Percentiles rank a stretch among this genome's conserved stretches.
These are phyloP conservation scores for Penicillium goetzii DNA, from an alignment of 495 filamentous ascomycete genomes.

Conservation along the genomic window DNA sequence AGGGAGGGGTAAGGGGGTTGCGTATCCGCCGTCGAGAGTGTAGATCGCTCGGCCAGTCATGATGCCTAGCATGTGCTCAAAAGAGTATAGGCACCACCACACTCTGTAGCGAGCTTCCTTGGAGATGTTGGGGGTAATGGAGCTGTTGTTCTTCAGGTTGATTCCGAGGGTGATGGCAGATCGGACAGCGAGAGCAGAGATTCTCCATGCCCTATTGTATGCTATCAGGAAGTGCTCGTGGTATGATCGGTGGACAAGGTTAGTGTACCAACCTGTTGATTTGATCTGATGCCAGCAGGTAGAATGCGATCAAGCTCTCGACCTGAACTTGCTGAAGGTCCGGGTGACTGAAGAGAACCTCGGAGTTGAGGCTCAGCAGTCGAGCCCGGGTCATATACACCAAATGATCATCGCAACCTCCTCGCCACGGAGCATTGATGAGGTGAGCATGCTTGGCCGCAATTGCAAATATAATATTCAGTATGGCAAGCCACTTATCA, in stretches of 20 bases:
- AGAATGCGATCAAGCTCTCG: conserved; percentile 61
- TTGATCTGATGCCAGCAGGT: conserved; percentile 63
- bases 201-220: conserved; percentile 60
- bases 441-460: conserved; percentile 56
- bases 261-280: conserved; percentile 60
- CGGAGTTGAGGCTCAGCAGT: conserved; percentile 57
- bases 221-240: background rate
- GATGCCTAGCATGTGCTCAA: conserved; percentile 61
- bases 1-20: conserved; percentile 60
- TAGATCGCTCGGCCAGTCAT: conserved; percentile 63
- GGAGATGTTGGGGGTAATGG: conserved; percentile 48
- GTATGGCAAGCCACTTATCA: conserved; percentile 55
- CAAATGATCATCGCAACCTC: conserved; percentile 37
- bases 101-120: conserved; percentile 64
- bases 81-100: conserved; percentile 66
- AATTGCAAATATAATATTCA: conserved; percentile 67
- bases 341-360: conserved; percentile 57
- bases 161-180: conserved; percentile 65
- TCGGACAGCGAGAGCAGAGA: conserved; percentile 62
- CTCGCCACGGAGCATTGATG: conserved; percentile 42
- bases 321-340: conserved; percentile 68
- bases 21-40: conserved; percentile 54
- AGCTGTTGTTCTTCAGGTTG: conserved; percentile 62
- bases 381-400: conserved; percentile 65
- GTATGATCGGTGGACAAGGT: background rate